Conservation (phyloP, 2,329 filamentous ascomycete species). For the Stylonectria norvegica region DNA sequence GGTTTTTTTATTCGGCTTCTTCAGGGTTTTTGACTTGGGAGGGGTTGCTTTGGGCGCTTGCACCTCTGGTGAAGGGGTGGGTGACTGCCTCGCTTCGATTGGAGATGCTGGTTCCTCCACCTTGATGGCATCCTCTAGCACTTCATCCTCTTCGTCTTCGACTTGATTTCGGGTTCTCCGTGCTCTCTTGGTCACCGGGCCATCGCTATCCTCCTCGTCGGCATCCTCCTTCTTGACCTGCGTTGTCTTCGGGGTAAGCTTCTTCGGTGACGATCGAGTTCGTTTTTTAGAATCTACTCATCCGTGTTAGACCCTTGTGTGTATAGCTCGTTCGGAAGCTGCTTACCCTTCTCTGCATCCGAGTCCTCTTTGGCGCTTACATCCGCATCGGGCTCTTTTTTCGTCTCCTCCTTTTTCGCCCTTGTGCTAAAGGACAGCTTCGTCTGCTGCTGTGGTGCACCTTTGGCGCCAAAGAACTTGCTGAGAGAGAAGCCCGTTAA, state of each 20-base stretch:
- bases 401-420: slow-evolving; percentile 36
- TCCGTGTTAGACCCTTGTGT: slow-evolving; percentile 7
- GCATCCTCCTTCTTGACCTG: slow-evolving; percentile 35
- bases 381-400: slow-evolving; percentile 28
- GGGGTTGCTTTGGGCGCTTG: slow-evolving; percentile 21
- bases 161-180: slow-evolving; percentile 46
- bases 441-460: slow-evolving; percentile 64
- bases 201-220: slow-evolving; percentile 47
- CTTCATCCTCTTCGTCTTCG: slow-evolving; percentile 51
- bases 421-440: slow-evolving; percentile 73
- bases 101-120: slow-evolving; percentile 12
- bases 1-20: slow-evolving; percentile 11
- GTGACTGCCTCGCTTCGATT: slow-evolving; percentile 12
- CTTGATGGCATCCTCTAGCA: slow-evolving; percentile 35
- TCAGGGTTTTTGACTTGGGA: slow-evolving; percentile 14
- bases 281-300: slow-evolving; percentile 48
- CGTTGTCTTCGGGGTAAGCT: slow-evolving; percentile 16
- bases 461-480: slow-evolving; percentile 74
- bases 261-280: slow-evolving; percentile 26
- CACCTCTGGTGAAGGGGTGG: slow-evolving; percentile 22
- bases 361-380: slow-evolving; percentile 37
- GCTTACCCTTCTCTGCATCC: slow-evolving; percentile 37
- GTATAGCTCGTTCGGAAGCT: too few species aligned
- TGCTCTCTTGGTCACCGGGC: slow-evolving; percentile 58
- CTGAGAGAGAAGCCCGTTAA: slow-evolving; percentile 42